These are phyloP conservation scores for Fusarium devonianum DNA, from an alignment of 2,329 filamentous ascomycete genomes.

Conservation along the genomic window DNA sequence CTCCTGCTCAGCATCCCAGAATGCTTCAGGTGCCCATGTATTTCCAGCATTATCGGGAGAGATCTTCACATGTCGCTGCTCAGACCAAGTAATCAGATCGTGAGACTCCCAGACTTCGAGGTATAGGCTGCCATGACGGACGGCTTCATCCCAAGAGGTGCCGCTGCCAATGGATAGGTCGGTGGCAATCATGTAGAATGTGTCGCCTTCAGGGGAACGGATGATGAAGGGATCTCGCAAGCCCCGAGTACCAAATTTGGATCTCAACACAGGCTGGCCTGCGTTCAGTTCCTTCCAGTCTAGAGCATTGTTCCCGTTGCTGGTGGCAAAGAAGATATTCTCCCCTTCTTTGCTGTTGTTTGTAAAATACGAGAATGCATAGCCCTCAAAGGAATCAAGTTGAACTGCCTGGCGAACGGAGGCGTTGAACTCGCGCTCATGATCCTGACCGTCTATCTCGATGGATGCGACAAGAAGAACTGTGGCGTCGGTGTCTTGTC, in stretches of 20 bases:
- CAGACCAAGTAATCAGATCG: slow-evolving; percentile 59
- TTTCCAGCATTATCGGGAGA: slow-evolving; percentile 59
- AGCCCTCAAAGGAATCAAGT: slow-evolving; percentile 44
- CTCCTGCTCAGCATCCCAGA: slow-evolving; percentile 53
- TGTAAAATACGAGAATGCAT: slow-evolving; percentile 12
- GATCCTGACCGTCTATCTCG: slow-evolving; percentile 27
- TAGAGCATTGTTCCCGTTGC: not conserved
- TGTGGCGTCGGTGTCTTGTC: slow-evolving; percentile 37
- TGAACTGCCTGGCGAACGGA: slow-evolving; percentile 45
- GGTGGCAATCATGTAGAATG: slow-evolving; percentile 11
- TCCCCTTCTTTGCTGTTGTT: slow-evolving; percentile 1
- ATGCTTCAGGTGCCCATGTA: slow-evolving; percentile 62
- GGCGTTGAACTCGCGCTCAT: slow-evolving; percentile 45
- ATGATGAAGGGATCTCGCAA: slow-evolving; percentile 14
- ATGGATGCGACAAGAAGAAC: slow-evolving; percentile 50
- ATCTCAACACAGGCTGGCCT: slow-evolving; percentile 3
- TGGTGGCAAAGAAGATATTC: slow-evolving; percentile 11
- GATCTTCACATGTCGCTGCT: slow-evolving; percentile 57
- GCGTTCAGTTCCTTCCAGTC: slow-evolving; percentile 4
- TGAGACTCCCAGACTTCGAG: slow-evolving; percentile 61
- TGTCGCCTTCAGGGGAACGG: slow-evolving; percentile 4
- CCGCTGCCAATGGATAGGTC: slow-evolving; percentile 40
- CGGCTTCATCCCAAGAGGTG: not conserved
- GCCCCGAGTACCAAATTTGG: not conserved
- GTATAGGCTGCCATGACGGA: slow-evolving; percentile 3